Conservation (phyloP, 1,139 yeast genomes). For the Diutina sp. region DNA sequence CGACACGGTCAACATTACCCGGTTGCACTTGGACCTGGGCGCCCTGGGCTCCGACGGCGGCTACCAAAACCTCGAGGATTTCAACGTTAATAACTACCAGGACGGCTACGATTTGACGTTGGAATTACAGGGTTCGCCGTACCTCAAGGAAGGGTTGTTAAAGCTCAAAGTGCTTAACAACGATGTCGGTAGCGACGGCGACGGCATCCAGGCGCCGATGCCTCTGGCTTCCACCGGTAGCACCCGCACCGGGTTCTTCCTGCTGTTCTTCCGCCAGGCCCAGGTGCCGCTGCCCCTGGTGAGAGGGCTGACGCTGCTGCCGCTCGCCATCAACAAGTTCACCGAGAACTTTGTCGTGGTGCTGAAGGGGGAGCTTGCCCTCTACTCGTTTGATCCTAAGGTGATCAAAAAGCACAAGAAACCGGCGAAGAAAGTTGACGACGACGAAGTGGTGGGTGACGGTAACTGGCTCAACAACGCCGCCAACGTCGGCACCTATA, state of each 20-base stretch:
- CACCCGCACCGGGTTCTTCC: slow-evolving; percentile 12
- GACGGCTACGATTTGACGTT: slow-evolving; percentile 46
- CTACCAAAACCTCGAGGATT: slow-evolving; percentile 33
- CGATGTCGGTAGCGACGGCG: slow-evolving; percentile 17
- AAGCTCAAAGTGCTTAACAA: slow-evolving; percentile 34
- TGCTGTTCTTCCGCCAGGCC: slow-evolving; percentile 10
- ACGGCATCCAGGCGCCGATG: slow-evolving; percentile 11
- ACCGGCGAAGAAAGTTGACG: slow-evolving; percentile 14
- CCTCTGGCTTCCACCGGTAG: neutral
- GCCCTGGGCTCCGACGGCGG: slow-evolving; percentile 28
- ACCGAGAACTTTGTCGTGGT: slow-evolving; percentile 41
- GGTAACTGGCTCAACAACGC: slow-evolving; percentile 57
- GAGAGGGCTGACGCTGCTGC: slow-evolving; percentile 3
- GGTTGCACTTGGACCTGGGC: slow-evolving; percentile 8
- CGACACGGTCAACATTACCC: slow-evolving; percentile 18
- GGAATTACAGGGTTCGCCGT: slow-evolving; percentile 63
- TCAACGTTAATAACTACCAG: slow-evolving; percentile 29
- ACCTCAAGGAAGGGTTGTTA: slow-evolving; percentile 66
- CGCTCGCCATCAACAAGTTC: slow-evolving; percentile 17
- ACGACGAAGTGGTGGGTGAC: slow-evolving; percentile 34
- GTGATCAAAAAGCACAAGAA: slow-evolving; percentile 28
- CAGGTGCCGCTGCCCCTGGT: neutral
- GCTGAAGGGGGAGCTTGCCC: slow-evolving; percentile 42
- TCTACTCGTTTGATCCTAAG: slow-evolving; percentile 40
- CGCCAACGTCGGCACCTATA: slow-evolving; percentile 33